These are phyloP conservation scores for Fusarium vanettenii DNA, from an alignment of 2,329 filamentous ascomycete genomes.

Conservation along the genomic window DNA sequence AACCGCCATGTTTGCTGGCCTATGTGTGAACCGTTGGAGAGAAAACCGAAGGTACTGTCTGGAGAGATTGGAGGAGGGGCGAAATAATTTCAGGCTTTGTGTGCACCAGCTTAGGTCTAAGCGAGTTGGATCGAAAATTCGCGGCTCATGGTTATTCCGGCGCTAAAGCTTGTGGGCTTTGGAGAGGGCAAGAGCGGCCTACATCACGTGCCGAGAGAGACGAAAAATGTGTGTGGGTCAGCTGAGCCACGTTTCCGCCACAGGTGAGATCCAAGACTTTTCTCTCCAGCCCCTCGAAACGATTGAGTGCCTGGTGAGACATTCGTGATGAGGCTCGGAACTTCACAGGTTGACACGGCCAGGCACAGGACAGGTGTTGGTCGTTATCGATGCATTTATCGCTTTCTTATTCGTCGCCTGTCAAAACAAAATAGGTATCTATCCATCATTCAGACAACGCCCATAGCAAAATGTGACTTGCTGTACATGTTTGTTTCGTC, in stretches of 20 bases:
- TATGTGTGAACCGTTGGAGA: constrained; percentile 56
- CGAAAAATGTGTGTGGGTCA: neutral
- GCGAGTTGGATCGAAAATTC: constrained; percentile 46
- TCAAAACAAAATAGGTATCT: neutral
- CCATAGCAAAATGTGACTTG: neutral
- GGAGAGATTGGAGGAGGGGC: constrained; percentile 55
- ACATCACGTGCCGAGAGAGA: constrained; percentile 33
- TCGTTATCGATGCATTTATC: neutral
- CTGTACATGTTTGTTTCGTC: constrained; percentile 10
- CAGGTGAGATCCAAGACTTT: neutral
- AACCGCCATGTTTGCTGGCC: constrained; percentile 70
- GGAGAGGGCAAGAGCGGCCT: constrained; percentile 23
- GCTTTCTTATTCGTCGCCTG: neutral
- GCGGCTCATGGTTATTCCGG: constrained; percentile 46
- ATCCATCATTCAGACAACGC: neutral
- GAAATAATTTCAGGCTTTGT: constrained; percentile 57
- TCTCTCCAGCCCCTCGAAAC: neutral
- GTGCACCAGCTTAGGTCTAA: constrained; percentile 55
- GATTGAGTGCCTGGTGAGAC: neutral
- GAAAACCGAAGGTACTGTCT: constrained; percentile 58
- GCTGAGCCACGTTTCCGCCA: constrained; percentile 8
- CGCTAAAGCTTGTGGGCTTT: constrained; percentile 32
- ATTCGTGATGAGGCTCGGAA: neutral
- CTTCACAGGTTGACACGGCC: neutral
- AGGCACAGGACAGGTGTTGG: neutral